Evolutionary conservation across 176 grass and related monocot genomes (phyloP), one percentile per base, ranked within the genome.

Genomic region (maize (Zea mays)): DNA sequence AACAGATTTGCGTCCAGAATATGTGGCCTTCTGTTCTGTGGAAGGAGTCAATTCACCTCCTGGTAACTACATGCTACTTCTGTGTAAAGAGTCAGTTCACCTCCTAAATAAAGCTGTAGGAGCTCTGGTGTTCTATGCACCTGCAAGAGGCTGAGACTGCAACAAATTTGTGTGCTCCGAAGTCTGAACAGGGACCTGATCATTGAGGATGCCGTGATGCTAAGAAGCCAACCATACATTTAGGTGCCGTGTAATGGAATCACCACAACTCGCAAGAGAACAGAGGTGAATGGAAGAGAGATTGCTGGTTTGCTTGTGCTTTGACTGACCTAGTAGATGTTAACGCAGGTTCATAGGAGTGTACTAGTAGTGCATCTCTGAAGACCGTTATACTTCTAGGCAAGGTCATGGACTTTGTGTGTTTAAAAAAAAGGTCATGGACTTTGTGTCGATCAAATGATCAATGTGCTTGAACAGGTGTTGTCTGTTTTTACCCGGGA

Each of bases 1-100:
- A 6, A 1, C 9, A 54, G 10, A 51, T 78, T 36, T 8, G 16
- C 43, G 8, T 73, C 38, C 65, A 74, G 41, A 87, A 85, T 74
- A 11, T 33, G 15, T 47, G 65, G 60, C 13, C 27, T 27, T 27
- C 27, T 27, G 27, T n/a, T 71, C 15, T 47, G 14, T 0, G 3
- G 33, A 48, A 62, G 2, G 52, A 16, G n/a, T 2, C 10, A 57
- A 27, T 61, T 39, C 15, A 16, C 57, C 4, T 58, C 40, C 48
- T 10, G 45, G 3, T 6, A 47, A 48, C 78, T 61, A 49, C 27
- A 62, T 15, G 9, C 0, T 71, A 55, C 7, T 15, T n/a, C 15
- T 47, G 14, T 1, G 3, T 27, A 48, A 62, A 4, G 52, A 16
- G n/a, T 2, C 10, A 57, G 41, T 61, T 39, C 15, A 16, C 57